Evolutionary conservation across 1,284 basidiomycete genomes (phyloP), one percentile per base, ranked within the genome.

Genomic region (Cutaneotrichosporon sp.): DNA sequence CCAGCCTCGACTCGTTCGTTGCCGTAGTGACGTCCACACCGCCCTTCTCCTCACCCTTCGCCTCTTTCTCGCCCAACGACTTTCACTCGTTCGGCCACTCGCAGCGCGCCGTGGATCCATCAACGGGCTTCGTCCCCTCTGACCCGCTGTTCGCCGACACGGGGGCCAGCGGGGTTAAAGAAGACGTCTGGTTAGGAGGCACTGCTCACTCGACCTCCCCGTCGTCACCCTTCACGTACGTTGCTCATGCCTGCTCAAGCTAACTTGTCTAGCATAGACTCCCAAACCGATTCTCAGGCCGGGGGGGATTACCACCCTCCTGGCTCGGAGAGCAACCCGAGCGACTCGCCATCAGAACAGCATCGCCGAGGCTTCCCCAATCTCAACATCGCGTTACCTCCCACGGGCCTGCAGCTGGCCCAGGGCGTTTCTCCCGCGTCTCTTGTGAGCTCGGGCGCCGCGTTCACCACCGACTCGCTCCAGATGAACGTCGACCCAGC

Each of bases 161-260:
- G 24, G 65, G 62, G 52, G 49, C 62, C 20, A 59, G 58, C 47
- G 66, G 62, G 43, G 56, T 69, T 38, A 72, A 72, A 58, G 65
- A 65, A 47, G 72, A 73, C 70, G 67, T 72, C 18, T 73, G 72
- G 72, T 60, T 71, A 10, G 66, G 66, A 42, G 38, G 38, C 7
- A 42, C 38, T 34, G 66, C 67, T 25, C 63, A 60, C 54, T 49
- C 62, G 33, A 65, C 60, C 60, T 70, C 74, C 5, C 76, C 76
- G 11, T 71, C 76, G n/a, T 76, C 74, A 24, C 75, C 76, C 54
- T 72, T 75, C 70, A 78, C 73, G 72, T 76, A 58, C 67, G 74
- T 71, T 13, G 4, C 34, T 8, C 7, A 25, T 20, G 16, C 25
- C 10, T 27, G 25, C 27, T 29, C 16, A 8, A 16, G 52, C 56